Evolutionary conservation across 768 basidiomycete genomes (phyloP).

Genomic region (Flagelloscypha sp.): DNA sequence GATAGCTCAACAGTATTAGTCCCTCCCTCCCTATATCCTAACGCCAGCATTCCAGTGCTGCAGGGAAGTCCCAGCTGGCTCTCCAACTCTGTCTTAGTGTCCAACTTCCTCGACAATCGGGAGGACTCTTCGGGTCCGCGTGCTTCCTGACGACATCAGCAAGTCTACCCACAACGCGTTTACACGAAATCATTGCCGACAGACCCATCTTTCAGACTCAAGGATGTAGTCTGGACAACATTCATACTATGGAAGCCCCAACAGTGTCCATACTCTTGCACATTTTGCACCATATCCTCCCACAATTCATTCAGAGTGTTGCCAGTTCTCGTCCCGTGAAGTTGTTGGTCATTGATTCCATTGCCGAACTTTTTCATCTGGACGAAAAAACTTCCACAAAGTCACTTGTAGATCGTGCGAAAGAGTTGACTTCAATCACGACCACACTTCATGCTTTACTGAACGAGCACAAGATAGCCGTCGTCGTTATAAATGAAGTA

Average conservation of each 20-base stretch:
- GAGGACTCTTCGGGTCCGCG: conserved; percentile 57
- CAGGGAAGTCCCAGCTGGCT: conserved; percentile 91
- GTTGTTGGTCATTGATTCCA: conserved; percentile 79
- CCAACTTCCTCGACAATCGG: conserved; percentile 52
- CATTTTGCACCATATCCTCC: conserved; percentile 47
- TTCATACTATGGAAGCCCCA: conserved; percentile 54
- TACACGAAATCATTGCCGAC: conserved; percentile 54
- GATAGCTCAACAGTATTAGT: conserved; percentile 16
- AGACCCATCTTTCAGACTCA: conserved; percentile 39
- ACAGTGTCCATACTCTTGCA: conserved; percentile 47
- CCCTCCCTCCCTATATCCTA: conserved; percentile 1
- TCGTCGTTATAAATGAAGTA: conserved; percentile 87
- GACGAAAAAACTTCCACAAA: conserved; percentile 47
- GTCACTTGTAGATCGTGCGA: conserved; percentile 67
- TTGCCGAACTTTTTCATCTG: conserved; percentile 78
- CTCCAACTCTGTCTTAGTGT: conserved; percentile 75
- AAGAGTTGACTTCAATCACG: conserved; percentile 59
- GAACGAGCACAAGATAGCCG: conserved; percentile 49
- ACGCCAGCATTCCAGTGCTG: conserved; percentile 46
- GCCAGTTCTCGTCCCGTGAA: conserved; percentile 50
- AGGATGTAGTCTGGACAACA: conserved; percentile 40
- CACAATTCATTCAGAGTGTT: conserved; percentile 35
- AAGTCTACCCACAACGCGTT: conserved; percentile 55
- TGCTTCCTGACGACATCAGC: conserved; percentile 76
- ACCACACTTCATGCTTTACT: conserved; percentile 66